A percentile compares a stretch with the other conserved stretches of the same genome.
These are phyloP conservation scores for Pichia sp. DNA, from an alignment of 1,139 yeast genomes.

Conservation along the genomic window DNA sequence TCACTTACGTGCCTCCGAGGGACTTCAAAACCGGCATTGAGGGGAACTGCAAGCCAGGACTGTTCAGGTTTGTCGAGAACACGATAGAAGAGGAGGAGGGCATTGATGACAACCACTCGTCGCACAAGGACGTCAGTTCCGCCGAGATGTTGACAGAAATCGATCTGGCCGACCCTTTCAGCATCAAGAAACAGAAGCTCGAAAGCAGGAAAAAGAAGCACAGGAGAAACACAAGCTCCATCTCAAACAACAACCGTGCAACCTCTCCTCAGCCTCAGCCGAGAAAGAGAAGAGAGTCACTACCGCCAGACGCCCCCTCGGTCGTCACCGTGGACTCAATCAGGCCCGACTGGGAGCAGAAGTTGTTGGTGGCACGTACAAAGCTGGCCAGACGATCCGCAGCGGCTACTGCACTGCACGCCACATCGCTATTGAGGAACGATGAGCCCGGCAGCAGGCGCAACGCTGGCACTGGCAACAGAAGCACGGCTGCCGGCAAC, in stretches of 20 bases:
- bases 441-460: slow-evolving; percentile 4
- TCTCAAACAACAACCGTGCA: neutral
- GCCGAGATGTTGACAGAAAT: slow-evolving; percentile 13
- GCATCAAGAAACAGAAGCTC: slow-evolving; percentile 1
- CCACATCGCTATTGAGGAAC: slow-evolving; percentile 60
- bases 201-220: neutral
- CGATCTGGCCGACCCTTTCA: slow-evolving; percentile 14
- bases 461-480: neutral
- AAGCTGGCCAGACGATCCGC: slow-evolving; percentile 84
- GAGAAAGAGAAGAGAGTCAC: slow-evolving; percentile 36
- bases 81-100: slow-evolving; percentile 2
- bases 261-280: neutral
- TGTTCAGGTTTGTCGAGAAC: slow-evolving; percentile 26
- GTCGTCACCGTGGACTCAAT: slow-evolving; percentile 77
- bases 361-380: slow-evolving; percentile 64
- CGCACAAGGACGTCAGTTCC: slow-evolving; percentile 16
- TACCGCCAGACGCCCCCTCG: slow-evolving; percentile 57
- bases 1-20: slow-evolving; percentile 60
- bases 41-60: slow-evolving; percentile 39
- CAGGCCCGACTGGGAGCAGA: slow-evolving; percentile 89
- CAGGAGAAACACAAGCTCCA: neutral
- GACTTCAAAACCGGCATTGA: slow-evolving; percentile 50
- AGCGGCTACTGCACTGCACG: slow-evolving; percentile 91
- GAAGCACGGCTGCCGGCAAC: neutral
- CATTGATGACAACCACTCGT: slow-evolving; percentile 1